A percentile compares a stretch with the other conserved stretches of the same genome.
These are phyloP conservation scores for Penicillium bovifimosum DNA, from an alignment of 495 filamentous ascomycete species.

Conservation along the genomic window DNA sequence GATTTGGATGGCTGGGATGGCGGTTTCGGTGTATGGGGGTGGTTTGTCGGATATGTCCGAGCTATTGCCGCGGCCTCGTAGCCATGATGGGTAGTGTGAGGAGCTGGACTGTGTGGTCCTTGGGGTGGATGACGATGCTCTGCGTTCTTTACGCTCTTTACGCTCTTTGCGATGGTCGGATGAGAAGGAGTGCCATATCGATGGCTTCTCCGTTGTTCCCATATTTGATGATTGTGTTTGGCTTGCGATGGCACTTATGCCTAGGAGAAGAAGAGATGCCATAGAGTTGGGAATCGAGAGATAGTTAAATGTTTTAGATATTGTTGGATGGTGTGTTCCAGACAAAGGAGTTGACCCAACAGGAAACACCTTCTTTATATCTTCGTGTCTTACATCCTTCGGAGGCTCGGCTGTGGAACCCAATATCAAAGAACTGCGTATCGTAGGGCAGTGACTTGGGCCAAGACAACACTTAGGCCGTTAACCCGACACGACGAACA, in stretches of 20 bases:
- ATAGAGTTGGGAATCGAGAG: neutral
- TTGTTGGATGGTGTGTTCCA: neutral
- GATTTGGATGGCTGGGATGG: neutral
- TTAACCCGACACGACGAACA: neutral
- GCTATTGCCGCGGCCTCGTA: neutral
- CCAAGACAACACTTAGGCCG: slow-evolving; percentile 3
- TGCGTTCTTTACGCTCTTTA: neutral
- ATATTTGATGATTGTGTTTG: neutral
- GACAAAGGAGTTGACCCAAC: neutral
- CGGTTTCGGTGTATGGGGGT: slow-evolving; percentile 26
- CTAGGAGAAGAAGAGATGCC: neutral
- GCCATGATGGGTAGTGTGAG: neutral
- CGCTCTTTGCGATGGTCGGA: neutral
- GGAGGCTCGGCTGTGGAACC: neutral
- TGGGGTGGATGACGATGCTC: neutral
- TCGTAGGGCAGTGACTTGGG: neutral
- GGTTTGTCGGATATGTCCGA: slow-evolving; percentile 7
- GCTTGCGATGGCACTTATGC: neutral
- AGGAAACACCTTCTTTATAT: neutral
- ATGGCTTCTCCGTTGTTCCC: neutral
- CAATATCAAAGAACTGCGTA: neutral
- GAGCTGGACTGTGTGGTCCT: neutral
- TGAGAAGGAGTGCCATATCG: neutral
- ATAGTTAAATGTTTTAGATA: neutral
- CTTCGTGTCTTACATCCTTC: neutral